phyloP scores from a whole-genome alignment of 2,329 filamentous ascomycete species.

The Neofusicoccum laricinum region DNA sequence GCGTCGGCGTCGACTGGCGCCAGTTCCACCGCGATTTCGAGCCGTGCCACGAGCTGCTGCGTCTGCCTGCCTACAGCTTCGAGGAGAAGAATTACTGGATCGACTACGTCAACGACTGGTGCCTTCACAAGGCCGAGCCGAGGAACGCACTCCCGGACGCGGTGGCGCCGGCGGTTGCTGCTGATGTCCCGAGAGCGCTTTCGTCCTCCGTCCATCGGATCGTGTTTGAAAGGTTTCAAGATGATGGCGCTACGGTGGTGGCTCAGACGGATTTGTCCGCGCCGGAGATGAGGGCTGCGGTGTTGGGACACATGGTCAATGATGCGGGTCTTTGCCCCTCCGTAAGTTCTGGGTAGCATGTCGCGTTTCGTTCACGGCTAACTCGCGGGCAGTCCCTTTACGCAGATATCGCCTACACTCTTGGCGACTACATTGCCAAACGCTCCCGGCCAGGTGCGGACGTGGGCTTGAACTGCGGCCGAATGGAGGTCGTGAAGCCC shows the following conservation, averaged over 20 bases:
- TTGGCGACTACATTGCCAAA: conserved; percentile 28
- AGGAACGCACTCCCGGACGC: too few relatives aligned
- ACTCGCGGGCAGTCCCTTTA: conserved; percentile 24
- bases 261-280: too few relatives aligned
- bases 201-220: too few relatives aligned
- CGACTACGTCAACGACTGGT: conserved; percentile 33
- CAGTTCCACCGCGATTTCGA: conserved; percentile 57
- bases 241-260: too few relatives aligned
- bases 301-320: conserved; percentile 40
- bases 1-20: conserved; percentile 58
- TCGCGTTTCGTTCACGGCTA: not conserved
- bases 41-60: conserved; percentile 44
- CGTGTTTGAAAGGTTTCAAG: too few relatives aligned
- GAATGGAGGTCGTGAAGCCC: conserved; percentile 35
- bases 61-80: conserved; percentile 47
- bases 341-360: conserved; percentile 33
- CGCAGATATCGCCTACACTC: conserved; percentile 32
- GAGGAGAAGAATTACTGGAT: conserved; percentile 38
- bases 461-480: conserved; percentile 36
- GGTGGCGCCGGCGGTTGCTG: too few relatives aligned
- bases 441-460: conserved; percentile 15
- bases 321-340: conserved; percentile 43
- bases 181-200: too few relatives aligned
- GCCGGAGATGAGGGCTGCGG: too few relatives aligned
- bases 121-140: conserved; percentile 24